Conservation (phyloP, 2,329 filamentous ascomycete species). For the Zymoseptoria brevis region DNA sequence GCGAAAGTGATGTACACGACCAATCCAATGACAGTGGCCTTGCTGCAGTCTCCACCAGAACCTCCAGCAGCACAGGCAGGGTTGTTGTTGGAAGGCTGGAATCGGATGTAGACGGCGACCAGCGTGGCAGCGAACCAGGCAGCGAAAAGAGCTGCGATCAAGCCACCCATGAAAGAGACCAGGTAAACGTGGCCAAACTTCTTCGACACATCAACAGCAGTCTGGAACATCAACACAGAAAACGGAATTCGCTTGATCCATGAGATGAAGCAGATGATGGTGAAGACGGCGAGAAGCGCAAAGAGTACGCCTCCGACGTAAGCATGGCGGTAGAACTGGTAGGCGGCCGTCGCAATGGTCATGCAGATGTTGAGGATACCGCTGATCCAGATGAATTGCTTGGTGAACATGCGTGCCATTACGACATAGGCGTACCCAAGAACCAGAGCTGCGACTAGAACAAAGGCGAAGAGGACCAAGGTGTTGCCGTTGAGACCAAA, state of each 20-base stretch:
- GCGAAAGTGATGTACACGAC: slow-evolving; percentile 84
- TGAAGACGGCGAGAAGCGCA: slow-evolving; percentile 71
- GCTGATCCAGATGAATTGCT: slow-evolving; percentile 87
- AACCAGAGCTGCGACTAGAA: slow-evolving; percentile 63
- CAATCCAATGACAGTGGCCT: slow-evolving; percentile 71
- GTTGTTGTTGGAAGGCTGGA: slow-evolving; percentile 56
- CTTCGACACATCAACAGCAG: slow-evolving; percentile 76
- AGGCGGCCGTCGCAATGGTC: slow-evolving; percentile 77
- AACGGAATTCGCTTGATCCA: slow-evolving; percentile 92
- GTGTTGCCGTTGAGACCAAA: slow-evolving; percentile 75
- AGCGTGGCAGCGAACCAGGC: slow-evolving; percentile 84
- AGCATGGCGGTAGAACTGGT: slow-evolving; percentile 69
- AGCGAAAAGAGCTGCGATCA: slow-evolving; percentile 65
- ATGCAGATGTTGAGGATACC: slow-evolving; percentile 80
- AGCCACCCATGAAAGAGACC: slow-evolving; percentile 73
- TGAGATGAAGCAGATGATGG: slow-evolving; percentile 72
- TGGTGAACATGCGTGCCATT: slow-evolving; percentile 47
- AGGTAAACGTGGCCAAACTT: slow-evolving; percentile 78
- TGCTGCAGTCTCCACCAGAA: slow-evolving; percentile 52
- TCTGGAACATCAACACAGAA: slow-evolving; percentile 80
- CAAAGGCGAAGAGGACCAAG: slow-evolving; percentile 74
- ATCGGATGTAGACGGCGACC: slow-evolving; percentile 78
- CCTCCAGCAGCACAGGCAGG: slow-evolving; percentile 48
- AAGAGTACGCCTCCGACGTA: slow-evolving; percentile 84
- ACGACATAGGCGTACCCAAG: slow-evolving; percentile 72